phyloP scores from a whole-genome alignment of 305 asterid species.

The Solanum hybrid region DNA sequence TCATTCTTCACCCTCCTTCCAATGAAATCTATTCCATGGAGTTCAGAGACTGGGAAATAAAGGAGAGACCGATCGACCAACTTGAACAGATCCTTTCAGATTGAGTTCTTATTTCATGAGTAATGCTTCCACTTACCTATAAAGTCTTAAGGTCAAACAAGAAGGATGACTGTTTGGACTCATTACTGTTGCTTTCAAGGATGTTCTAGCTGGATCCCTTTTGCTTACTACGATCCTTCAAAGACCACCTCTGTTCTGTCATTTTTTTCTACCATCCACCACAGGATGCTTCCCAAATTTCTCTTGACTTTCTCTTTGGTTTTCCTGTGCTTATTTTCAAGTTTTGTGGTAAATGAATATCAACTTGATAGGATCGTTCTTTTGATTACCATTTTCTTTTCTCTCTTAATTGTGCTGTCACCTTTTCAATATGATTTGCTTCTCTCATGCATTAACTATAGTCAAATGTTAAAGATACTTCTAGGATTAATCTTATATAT shows the following conservation, averaged over 20 bases:
- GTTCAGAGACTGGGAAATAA: background rate
- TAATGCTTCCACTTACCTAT: background rate
- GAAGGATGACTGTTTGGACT: background rate
- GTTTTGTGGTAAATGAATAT: background rate
- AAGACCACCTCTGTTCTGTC: background rate
- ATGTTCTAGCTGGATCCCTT: background rate
- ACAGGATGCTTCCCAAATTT: background rate
- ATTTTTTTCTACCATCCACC: background rate
- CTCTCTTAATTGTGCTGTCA: background rate
- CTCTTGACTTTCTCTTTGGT: background rate
- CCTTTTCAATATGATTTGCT: background rate
- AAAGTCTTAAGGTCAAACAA: background rate
- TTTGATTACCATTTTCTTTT: background rate
- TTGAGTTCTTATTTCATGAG: background rate
- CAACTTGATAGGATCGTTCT: background rate
- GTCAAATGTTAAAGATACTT: background rate
- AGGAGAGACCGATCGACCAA: background rate
- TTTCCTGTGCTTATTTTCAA: background rate
- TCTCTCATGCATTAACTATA: background rate
- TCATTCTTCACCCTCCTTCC: background rate
- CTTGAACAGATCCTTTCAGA: background rate
- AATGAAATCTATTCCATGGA: background rate
- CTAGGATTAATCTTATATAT: background rate
- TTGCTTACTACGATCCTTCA: background rate
- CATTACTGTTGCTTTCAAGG: background rate